Base-by-base conservation (phyloP, 1,139 yeast genomes). In the Kodamaea alishanica region DNA sequence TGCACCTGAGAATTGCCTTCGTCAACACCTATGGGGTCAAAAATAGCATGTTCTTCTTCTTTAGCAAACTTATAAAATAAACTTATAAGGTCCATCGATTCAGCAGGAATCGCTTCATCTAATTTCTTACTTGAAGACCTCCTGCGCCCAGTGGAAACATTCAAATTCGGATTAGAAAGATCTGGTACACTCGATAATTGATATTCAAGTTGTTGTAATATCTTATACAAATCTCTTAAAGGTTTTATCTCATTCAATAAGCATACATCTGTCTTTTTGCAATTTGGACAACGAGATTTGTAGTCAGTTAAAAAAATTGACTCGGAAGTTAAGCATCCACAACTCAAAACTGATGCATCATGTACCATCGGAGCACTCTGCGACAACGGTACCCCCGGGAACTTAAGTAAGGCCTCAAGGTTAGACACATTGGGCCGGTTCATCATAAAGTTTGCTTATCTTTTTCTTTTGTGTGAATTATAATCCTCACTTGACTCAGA, bases 251-350 rank as follows among this genome's bases (percentile, higher is more conserved):
- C 71, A 4, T 66, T 65, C n/a, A 81, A 49, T 1, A 77, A 36
- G 2, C 48, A 40, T 0, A 67, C 69, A 7, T 63, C 55, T 2
- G 46, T 48, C 0, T 53, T 38, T 2, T 55, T 54, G 50, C 90
- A 83, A 4, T 61, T 55, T 2, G 84, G 83, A 49, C 90, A 83
- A 2, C 44, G 43, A 10, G 41, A 44, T 15, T 48, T 50, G 37
- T 31, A 55, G 30, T 49, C 41, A n/a, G 58, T 55, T 11, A 29
- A 26, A 46, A 69, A 70, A 20, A 42, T 60, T 1, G 60, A 47
- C 48, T 81, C 84, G 1, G 90, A 80, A 0, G 81, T 68, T 8
- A 84, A 58, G 58, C 95, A 85, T 0, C 94, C 92, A 60, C 95
- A 86, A 0, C 80, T 61, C 12, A 84, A 61, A 15, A 81, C 72